Evolutionary conservation across 257 asterid genomes (phyloP).

Genomic region (Solanum pinnatisectum): DNA sequence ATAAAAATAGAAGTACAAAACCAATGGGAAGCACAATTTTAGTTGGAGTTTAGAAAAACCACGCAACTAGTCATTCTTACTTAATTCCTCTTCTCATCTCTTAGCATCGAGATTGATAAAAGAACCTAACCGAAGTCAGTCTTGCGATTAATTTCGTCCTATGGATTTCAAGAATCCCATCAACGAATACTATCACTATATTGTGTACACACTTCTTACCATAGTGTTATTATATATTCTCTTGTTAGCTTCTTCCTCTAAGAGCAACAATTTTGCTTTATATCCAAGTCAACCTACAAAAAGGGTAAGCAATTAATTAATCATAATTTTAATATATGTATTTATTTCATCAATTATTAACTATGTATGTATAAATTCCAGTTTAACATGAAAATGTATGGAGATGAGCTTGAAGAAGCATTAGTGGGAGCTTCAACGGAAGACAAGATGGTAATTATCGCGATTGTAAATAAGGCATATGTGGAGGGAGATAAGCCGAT

Average conservation of each 20-base stretch:
- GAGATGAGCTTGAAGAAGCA: conserved; percentile 25
- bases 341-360: background rate
- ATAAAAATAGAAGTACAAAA: background rate
- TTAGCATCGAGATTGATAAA: background rate
- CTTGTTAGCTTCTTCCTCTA: background rate
- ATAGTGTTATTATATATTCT: background rate
- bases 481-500: conserved; percentile 39
- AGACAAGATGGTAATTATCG: conserved; percentile 31
- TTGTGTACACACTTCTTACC: conserved; percentile 1
- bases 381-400: background rate
- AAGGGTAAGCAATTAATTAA: background rate
- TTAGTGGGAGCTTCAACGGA: conserved; percentile 15
- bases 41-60: background rate
- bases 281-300: background rate
- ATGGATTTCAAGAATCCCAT: background rate
- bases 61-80: background rate
- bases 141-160: background rate
- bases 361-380: background rate
- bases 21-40: background rate
- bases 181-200: background rate
- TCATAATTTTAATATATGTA: background rate
- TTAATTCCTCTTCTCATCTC: background rate
- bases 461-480: conserved; percentile 34
- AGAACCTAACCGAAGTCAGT: background rate
- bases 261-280: background rate